These are phyloP conservation scores for Ceratobasidium sp. DNA, from an alignment of 1,284 basidiomycete genomes.

Conservation along the genomic window DNA sequence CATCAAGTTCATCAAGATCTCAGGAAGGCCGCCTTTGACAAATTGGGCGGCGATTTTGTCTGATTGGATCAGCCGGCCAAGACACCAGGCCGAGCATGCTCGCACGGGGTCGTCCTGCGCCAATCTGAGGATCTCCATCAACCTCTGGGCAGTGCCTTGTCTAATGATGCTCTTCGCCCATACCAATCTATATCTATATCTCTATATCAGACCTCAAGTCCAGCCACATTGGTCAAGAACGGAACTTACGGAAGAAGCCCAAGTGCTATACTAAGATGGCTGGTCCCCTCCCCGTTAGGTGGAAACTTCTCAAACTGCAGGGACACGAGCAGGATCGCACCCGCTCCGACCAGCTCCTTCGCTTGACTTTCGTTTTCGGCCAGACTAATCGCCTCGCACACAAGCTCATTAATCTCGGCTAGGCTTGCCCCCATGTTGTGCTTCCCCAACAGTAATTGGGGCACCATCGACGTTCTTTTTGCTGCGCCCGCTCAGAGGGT, in stretches of 20 bases:
- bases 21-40: conserved; percentile 33
- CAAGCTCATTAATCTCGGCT: conserved; percentile 17
- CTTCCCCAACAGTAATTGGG: conserved; percentile 18
- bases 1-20: conserved; percentile 36
- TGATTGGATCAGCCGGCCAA: conserved; percentile 31
- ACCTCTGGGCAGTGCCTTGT: conserved; percentile 37
- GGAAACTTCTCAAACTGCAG: conserved; percentile 39
- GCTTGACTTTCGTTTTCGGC: conserved; percentile 44
- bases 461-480: background rate
- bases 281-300: conserved; percentile 30
- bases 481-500: background rate
- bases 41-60: conserved; percentile 38
- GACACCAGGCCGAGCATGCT: conserved; percentile 31
- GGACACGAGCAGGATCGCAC: conserved; percentile 45
- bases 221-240: background rate
- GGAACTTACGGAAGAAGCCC: conserved; percentile 46
- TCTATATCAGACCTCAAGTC: background rate
- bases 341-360: conserved; percentile 46
- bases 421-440: conserved; percentile 14
- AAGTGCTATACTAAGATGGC: conserved; percentile 45
- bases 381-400: conserved; percentile 19
- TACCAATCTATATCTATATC: conserved; percentile 45
- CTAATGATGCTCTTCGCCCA: conserved; percentile 49
- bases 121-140: conserved; percentile 45
- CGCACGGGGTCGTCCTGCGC: conserved; percentile 27